These are phyloP conservation scores for Toxicodendron radicans DNA, from an alignment of 345 rosid genomes.

Conservation along the genomic window DNA sequence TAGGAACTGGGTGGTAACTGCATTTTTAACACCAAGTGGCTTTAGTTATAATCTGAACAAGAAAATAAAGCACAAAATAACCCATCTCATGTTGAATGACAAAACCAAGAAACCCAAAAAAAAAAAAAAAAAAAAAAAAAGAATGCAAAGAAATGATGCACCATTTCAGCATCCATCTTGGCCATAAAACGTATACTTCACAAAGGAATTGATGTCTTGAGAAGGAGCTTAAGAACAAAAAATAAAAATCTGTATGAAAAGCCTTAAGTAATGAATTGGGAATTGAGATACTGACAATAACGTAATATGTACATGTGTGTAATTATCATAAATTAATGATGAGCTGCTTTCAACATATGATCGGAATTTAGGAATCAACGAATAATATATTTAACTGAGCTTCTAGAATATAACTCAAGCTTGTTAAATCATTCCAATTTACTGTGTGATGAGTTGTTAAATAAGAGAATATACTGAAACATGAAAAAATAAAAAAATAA, in stretches of 20 bases:
- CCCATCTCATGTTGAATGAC: neutral
- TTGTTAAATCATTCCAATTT: neutral
- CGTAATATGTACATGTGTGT: neutral
- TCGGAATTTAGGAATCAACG: neutral
- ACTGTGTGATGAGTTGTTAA: neutral
- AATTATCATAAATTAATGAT: too few relatives aligned
- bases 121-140: neutral
- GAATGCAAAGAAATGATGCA: neutral
- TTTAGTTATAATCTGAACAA: neutral
- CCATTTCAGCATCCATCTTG: neutral
- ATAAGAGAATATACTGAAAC: neutral
- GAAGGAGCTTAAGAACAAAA: neutral
- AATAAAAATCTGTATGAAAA: neutral
- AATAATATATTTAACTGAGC: neutral
- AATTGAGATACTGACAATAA: neutral
- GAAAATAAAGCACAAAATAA: neutral
- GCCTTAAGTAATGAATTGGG: neutral
- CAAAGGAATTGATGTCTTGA: neutral
- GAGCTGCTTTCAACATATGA: neutral
- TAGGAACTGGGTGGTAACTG: constrained; percentile 95
- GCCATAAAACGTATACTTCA: neutral
- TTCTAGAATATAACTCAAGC: neutral
- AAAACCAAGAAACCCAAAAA: neutral
- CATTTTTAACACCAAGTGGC: constrained; percentile 23
- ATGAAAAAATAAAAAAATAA: neutral